Evolutionary conservation across 140 eudicot species (phyloP), one percentile per base, ranked within the genome.

Genomic region (Stevia rebaudiana): DNA sequence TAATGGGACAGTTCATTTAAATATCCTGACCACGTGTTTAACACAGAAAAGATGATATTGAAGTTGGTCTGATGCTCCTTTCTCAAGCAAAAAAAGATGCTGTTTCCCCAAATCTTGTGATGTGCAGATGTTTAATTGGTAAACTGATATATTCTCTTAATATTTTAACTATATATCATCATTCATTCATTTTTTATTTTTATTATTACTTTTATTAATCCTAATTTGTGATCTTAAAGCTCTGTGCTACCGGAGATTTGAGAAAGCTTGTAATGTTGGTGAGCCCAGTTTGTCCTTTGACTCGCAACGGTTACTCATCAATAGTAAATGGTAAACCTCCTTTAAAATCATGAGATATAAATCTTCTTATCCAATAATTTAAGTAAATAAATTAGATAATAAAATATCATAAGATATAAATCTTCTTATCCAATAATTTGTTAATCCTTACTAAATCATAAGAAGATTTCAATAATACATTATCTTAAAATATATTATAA

Each of bases 61-160:
- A 92, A 65, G 86, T 80, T 75, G 99, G 95, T 67, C 94, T 85
- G 41, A 76, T 62, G 84, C 90, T 92, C 56, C 82, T 81, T 74
- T 77, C 96, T 73, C 84, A 88, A 75, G 78, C 92, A 36, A 92
- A 85, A 73, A 76, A 84, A 56, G 94, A 92, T 72, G 95, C 81
- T 30, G 64, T 83, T 75, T 19, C 95, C 66, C 92, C 86, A 28
- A 92, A 80, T 83, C 95, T 81, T 77, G 84, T 88, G 25, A 92
- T 92, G 97, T 85, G 89, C 81, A 81, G 87, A 59, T 92, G 90
- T 67, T 78, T 92, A 43, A 78, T 85, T 63, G 86, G 99, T 92
- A 79, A 81, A 85, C 54, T 37, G 17, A 17, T 63, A 49, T n/a
- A 43, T 30, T 12, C 56, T 28, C 44, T 13, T 68, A 2, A 48